Base-by-base conservation (phyloP, 257 asterid species). In the Scutellaria galericulata region DNA sequence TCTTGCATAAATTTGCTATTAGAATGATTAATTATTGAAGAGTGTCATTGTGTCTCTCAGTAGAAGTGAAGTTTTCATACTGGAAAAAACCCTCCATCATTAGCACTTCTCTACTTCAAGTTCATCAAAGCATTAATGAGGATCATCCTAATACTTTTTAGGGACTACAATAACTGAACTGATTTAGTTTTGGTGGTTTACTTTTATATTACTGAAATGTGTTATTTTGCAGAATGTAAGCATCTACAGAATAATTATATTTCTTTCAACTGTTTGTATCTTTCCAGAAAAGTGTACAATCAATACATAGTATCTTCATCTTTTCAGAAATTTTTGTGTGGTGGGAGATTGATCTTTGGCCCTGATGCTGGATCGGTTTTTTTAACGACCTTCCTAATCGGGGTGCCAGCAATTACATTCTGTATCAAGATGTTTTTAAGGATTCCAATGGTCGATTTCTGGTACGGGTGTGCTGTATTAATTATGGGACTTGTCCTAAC, bases 311-410 rank as follows among this genome's bases (percentile, higher is more conserved):
- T 39, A 54, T 50, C n/a, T 66, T 18, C 5, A 4, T 31, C 66
- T 51, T 75, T 77, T 46, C 90, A 92, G 98, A 92, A 79, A 71
- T 88, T 92, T 76, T 46, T 86, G 18, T 92, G 90, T 75, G 96
- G 96, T 3, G 96, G 96, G 85, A 85, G 96, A 74, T 73, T 92
- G 83, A 61, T 89, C 71, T 86, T 88, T 41, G 98, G 97, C 63
- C 98, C 96, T 0, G 96, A 89, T 75, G 89, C 77, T 10, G 74
- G 79, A 64, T 88, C 96, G 24, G 53, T 82, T 11, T 57, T 88
- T 76, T 51, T 89, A 64, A 78, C 98, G 0, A 80, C 83, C 54
- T 74, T 84, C 59, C 75, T 89, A 46, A 89, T 92, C 47, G 96
- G 89, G 55, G 74, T 85, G 61, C 94, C 98, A 64, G 90, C 96